Evolutionary conservation across 2,329 filamentous ascomycete genomes (phyloP).

Genomic region (Neocucurbitaria cava): DNA sequence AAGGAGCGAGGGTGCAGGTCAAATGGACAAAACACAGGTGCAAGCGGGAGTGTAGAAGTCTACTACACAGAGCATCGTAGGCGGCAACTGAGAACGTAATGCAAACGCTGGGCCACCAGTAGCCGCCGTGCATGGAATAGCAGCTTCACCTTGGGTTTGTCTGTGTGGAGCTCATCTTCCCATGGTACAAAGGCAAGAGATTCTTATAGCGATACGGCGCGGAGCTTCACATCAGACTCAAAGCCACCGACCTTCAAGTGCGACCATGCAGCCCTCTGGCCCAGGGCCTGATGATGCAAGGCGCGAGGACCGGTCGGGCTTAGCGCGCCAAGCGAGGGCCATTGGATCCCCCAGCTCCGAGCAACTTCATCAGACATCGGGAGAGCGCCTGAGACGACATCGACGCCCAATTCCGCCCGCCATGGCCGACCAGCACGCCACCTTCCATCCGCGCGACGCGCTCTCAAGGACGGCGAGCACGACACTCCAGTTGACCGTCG

Average conservation of each 20-base stretch:
- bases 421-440: conserved; percentile 44
- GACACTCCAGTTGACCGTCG: conserved; percentile 68
- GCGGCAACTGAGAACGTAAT: conserved; percentile 20
- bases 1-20: conserved; percentile 7
- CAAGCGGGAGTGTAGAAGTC: conserved; percentile 21
- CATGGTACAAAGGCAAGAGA: no score
- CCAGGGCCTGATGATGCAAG: conserved; percentile 21
- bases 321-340: conserved; percentile 15
- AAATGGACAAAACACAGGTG: conserved; percentile 12
- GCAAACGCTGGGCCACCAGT: not conserved
- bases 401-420: conserved; percentile 37
- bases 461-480: conserved; percentile 71
- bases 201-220: no score
- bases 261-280: no score
- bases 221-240: no score
- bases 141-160: no score
- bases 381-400: conserved; percentile 26
- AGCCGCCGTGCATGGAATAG: not conserved
- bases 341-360: conserved; percentile 10
- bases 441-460: conserved; percentile 78
- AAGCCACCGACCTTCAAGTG: not conserved
- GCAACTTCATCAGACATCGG: conserved; percentile 20
- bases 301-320: not conserved
- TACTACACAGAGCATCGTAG: conserved; percentile 20
- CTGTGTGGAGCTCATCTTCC: no score